Evolutionary conservation across 495 filamentous ascomycete species (phyloP).

Genomic region (Hypoxylon fragiforme): DNA sequence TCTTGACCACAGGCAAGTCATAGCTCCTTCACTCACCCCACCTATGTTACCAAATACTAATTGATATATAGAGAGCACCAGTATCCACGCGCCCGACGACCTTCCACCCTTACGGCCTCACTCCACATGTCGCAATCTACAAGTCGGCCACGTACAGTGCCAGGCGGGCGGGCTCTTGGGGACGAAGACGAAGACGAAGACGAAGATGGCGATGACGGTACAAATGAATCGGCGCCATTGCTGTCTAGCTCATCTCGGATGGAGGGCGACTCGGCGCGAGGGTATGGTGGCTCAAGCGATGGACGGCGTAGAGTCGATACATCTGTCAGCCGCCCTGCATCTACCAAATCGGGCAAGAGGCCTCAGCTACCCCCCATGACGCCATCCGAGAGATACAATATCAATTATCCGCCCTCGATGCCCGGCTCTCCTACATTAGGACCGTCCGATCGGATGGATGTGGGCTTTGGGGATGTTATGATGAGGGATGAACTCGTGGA

Average conservation of each 20-base stretch:
- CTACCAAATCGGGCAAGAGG: constrained; percentile 45
- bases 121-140: constrained; percentile 42
- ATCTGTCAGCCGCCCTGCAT: constrained; percentile 43
- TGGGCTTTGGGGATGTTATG: constrained; percentile 81
- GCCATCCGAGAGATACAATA: constrained; percentile 64
- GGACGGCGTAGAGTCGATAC: constrained; percentile 27
- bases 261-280: constrained; percentile 25
- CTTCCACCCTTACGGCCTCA: constrained; percentile 50
- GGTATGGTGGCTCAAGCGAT: constrained; percentile 49
- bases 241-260: constrained; percentile 46
- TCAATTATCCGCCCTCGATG: constrained; percentile 96
- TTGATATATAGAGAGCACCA: constrained; percentile 63
- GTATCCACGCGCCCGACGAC: constrained; percentile 67
- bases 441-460: constrained; percentile 49
- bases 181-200: constrained; percentile 47
- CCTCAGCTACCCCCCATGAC: constrained; percentile 39
- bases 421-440: constrained; percentile 72
- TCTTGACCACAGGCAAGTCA: constrained; percentile 74
- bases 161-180: constrained; percentile 40
- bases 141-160: constrained; percentile 39
- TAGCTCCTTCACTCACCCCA: neutral
- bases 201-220: constrained; percentile 45
- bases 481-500: constrained; percentile 60
- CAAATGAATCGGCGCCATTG: constrained; percentile 64
- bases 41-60: neutral